Percentiles rank a stretch among this genome's conserved stretches.
These are phyloP conservation scores for Eimeria nieschulzi DNA, from an alignment of 169 alveolate species.

Conservation along the genomic window DNA sequence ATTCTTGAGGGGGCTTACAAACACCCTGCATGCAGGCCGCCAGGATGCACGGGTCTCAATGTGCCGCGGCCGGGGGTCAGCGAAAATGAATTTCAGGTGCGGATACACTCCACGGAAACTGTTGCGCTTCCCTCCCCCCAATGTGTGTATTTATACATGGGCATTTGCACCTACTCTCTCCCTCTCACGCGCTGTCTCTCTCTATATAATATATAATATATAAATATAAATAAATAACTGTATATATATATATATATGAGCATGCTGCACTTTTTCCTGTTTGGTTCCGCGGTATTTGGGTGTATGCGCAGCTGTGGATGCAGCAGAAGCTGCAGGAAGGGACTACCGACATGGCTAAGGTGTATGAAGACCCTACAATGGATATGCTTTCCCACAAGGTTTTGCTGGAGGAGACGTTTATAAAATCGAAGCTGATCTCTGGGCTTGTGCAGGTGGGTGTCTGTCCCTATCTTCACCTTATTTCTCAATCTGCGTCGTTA, in stretches of 20 bases:
- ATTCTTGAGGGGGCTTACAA: constrained; percentile 65
- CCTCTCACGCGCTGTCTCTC: too few relatives aligned
- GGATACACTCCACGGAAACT: too few relatives aligned
- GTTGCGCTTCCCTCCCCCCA: too few relatives aligned
- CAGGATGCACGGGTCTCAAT: constrained; percentile 66
- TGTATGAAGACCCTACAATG: constrained; percentile 39
- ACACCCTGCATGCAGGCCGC: constrained; percentile 74
- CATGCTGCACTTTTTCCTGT: neutral
- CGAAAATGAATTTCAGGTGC: constrained; percentile 66
- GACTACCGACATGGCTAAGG: constrained; percentile 45
- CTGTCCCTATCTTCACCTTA: neutral
- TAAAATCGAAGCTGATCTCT: neutral
- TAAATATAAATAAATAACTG: too few relatives aligned
- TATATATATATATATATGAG: neutral
- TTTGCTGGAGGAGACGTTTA: constrained; percentile 22
- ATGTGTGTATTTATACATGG: too few relatives aligned
- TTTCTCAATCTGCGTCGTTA: neutral
- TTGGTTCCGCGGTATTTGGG: neutral
- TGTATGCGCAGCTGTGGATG: constrained; percentile 43
- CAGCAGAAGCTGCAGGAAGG: constrained; percentile 69
- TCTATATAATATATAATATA: too few relatives aligned
- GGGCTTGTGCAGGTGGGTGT: constrained; percentile 17
- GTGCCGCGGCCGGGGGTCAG: constrained; percentile 59
- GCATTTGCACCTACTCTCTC: too few relatives aligned
- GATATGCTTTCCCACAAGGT: constrained; percentile 19